These are phyloP conservation scores for Fusarium chaquense DNA, from an alignment of 2,329 filamentous ascomycete genomes.

Conservation along the genomic window DNA sequence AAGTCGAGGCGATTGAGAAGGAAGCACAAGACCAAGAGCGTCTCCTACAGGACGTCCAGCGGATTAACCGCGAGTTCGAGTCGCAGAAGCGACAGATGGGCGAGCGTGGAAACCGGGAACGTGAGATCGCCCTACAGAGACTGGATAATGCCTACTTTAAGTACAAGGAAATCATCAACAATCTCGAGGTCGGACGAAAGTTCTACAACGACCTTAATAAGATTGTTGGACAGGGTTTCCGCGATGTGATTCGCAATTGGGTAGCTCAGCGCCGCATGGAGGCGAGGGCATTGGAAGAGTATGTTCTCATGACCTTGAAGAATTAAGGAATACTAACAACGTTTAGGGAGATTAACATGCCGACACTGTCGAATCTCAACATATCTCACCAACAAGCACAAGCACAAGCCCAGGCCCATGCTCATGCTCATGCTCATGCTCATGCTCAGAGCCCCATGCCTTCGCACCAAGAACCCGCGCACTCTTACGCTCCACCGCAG, in stretches of 20 bases:
- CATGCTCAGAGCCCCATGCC: slow-evolving; percentile 37
- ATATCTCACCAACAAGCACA: slow-evolving; percentile 49
- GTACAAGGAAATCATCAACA: slow-evolving; percentile 95
- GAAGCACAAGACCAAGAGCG: slow-evolving; percentile 83
- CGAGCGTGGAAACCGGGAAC: slow-evolving; percentile 72
- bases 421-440: slow-evolving; percentile 27
- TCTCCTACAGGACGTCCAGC: slow-evolving; percentile 74
- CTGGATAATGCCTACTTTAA: slow-evolving; percentile 93
- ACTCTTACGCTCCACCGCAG: slow-evolving; percentile 27
- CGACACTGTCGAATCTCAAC: slow-evolving; percentile 60
- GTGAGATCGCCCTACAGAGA: slow-evolving; percentile 87
- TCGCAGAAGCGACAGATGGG: slow-evolving; percentile 75
- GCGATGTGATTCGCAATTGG: slow-evolving; percentile 82
- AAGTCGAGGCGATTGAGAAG: slow-evolving; percentile 76
- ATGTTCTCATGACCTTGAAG: slow-evolving; percentile 48
- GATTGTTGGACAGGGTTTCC: slow-evolving; percentile 82
- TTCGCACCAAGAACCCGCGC: slow-evolving; percentile 23
- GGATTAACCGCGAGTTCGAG: slow-evolving; percentile 83
- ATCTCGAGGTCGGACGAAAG: slow-evolving; percentile 89
- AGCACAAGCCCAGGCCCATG: neutral
- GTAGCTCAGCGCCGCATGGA: slow-evolving; percentile 84
- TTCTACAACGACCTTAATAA: slow-evolving; percentile 97
- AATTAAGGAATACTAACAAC: slow-evolving; percentile 14
- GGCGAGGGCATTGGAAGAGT: slow-evolving; percentile 82
- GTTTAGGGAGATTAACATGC: slow-evolving; percentile 64